Evolutionary conservation across 2,329 filamentous ascomycete genomes (phyloP).

Genomic region (Alternaria tenuissima): DNA sequence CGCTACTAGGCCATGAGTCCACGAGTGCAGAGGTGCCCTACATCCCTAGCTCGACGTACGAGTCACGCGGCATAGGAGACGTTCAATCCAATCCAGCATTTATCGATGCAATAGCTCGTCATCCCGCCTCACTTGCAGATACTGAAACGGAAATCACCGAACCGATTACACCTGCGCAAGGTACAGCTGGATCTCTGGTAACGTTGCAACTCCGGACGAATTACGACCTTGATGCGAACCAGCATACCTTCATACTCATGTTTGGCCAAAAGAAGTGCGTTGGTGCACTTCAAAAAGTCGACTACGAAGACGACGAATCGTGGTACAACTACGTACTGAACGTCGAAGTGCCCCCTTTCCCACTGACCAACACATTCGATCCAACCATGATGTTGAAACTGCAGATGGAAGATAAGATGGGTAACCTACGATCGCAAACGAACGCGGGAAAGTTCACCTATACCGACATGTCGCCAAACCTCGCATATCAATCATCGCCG

Average conservation of each 20-base stretch:
- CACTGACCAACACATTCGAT: constrained; percentile 63
- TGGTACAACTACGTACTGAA: constrained; percentile 75
- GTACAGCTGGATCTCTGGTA: constrained; percentile 74
- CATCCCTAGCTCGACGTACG: constrained; percentile 58
- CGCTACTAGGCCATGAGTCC: constrained; percentile 59
- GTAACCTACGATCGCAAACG: constrained; percentile 58
- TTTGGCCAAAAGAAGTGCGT: constrained; percentile 82
- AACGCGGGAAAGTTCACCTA: constrained; percentile 71
- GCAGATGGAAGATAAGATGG: constrained; percentile 66
- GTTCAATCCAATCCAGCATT: constrained; percentile 59
- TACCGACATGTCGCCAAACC: constrained; percentile 55
- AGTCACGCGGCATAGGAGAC: constrained; percentile 54
- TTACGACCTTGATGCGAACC: constrained; percentile 73
- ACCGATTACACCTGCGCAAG: constrained; percentile 72
- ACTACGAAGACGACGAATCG: constrained; percentile 65
- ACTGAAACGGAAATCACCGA: constrained; percentile 65
- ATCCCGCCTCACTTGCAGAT: constrained; percentile 56
- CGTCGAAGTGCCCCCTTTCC: constrained; percentile 73
- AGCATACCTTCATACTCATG: constrained; percentile 67
- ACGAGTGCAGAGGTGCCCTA: constrained; percentile 55
- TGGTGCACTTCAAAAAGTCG: constrained; percentile 69
- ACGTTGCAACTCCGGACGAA: constrained; percentile 77
- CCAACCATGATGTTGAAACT: constrained; percentile 67
- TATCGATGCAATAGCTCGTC: constrained; percentile 67
- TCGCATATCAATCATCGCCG: constrained; percentile 42